These are phyloP conservation scores for Arxiozyma bovina DNA, from an alignment of 1,139 yeast species.

Conservation along the genomic window DNA sequence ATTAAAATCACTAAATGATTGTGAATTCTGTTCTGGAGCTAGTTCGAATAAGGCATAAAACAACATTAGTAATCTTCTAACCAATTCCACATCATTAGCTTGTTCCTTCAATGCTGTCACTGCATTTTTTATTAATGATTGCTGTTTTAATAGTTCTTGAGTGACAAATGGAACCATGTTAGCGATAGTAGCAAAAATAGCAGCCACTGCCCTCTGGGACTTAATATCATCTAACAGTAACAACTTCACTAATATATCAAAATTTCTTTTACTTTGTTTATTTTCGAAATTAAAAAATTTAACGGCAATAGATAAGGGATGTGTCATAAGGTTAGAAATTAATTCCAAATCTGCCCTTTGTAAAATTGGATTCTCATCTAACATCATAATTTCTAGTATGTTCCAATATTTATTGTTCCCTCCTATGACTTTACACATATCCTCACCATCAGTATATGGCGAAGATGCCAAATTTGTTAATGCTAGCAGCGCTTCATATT, in stretches of 20 bases:
- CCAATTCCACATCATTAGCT: constrained; percentile 20
- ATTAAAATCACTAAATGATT: constrained; percentile 3
- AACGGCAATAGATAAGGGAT: constrained; percentile 26
- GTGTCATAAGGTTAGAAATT: constrained; percentile 26
- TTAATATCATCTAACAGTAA: constrained; percentile 24
- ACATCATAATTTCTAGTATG: constrained; percentile 32
- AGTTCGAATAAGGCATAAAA: constrained; percentile 23
- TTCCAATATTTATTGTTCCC: constrained; percentile 34
- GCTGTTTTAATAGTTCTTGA: constrained; percentile 18
- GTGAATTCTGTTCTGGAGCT: constrained; percentile 9
- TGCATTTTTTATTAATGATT: constrained; percentile 19
- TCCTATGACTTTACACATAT: constrained; percentile 23
- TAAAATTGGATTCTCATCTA: constrained; percentile 23
- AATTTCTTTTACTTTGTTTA: constrained; percentile 26
- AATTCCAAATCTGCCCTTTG: constrained; percentile 28
- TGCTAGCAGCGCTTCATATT: constrained; percentile 41
- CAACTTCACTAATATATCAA: constrained; percentile 24
- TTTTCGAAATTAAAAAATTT: constrained; percentile 31
- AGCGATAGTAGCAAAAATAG: constrained; percentile 28
- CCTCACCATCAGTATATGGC: constrained; percentile 31
- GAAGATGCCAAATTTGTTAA: constrained; percentile 42
- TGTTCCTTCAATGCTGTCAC: constrained; percentile 19
- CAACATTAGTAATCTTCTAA: constrained; percentile 23
- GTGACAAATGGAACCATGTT: constrained; percentile 28
- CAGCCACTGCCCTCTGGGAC: constrained; percentile 30